Evolutionary conservation across 768 basidiomycete genomes (phyloP).

Genomic region (Collybia sp.): DNA sequence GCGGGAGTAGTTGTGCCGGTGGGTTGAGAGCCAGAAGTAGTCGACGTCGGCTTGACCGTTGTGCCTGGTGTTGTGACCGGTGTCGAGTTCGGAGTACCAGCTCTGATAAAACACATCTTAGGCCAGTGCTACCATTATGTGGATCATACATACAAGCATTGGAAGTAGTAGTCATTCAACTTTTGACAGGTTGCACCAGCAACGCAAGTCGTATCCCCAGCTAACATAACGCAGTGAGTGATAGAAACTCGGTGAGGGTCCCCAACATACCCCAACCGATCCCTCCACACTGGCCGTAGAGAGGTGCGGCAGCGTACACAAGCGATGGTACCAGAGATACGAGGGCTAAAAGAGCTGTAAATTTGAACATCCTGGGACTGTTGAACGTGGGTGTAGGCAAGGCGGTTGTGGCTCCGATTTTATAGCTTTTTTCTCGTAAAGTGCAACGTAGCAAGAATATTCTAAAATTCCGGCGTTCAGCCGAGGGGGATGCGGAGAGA

Average conservation of each 20-base stretch:
- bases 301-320: conserved; percentile 34
- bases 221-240: conserved; percentile 22
- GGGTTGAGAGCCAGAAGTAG: conserved; percentile 15
- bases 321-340: conserved; percentile 38
- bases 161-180: conserved; percentile 33
- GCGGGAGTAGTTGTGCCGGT: conserved; percentile 29
- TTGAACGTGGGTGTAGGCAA: background rate
- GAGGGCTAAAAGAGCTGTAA: conserved; percentile 36
- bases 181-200: conserved; percentile 27
- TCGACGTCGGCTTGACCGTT: conserved; percentile 12
- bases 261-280: conserved; percentile 40
- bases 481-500: conserved; percentile 23
- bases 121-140: background rate
- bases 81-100: conserved; percentile 12
- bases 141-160: conserved; percentile 30
- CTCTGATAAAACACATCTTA: conserved; percentile 3
- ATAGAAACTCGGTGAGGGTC: background rate
- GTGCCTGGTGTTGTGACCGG: conserved; percentile 14
- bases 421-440: conserved; percentile 11
- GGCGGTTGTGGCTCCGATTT: conserved; percentile 4
- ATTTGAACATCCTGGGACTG: conserved; percentile 39
- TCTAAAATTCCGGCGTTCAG: conserved; percentile 31
- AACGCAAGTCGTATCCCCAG: conserved; percentile 35
- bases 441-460: background rate
- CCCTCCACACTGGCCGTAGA: conserved; percentile 54